Base-by-base conservation (phyloP, 352 stramenopile species). In the Pythium phragmitis region DNA sequence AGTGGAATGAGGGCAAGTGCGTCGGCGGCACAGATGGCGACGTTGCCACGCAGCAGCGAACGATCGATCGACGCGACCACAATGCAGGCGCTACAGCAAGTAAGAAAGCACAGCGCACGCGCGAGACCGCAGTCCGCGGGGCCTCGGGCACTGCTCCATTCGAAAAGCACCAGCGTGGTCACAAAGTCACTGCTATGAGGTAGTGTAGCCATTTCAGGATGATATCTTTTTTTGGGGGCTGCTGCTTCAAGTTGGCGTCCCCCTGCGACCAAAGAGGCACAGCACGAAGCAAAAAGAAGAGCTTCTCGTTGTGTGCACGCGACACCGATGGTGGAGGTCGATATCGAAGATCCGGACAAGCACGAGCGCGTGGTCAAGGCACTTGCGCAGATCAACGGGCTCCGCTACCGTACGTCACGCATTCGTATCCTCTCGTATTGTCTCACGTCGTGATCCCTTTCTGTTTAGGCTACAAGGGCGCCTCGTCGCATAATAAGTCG, bases 361-460 rank as follows among this genome's bases (percentile, higher is more conserved):
- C 82, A 91, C 53, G 71, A 82, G 57, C 80, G 82, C 45, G 82
- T 91, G 33, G 63, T 67, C 28, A 79, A 78, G 47, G 82, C 80
- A 28, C 77, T 91, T 13, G 80, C 88, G 58, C 82, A 91, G 60
- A 73, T 89, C 69, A 91, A 91, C 50, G 77, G 69, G 0, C 61
- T 91, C 3, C 75, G 75, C 67, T 89, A 91, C 57, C 77, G 82
- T 90, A 69, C 28, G 74, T 56, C 13, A 30, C 26, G 26, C 26
- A 30, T 30, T 30, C 26, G 26, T 30, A 30, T 30, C 26, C 26
- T 30, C 26, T 30, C 4, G 26, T 30, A 30, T 30, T 30, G 26
- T 50, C 19, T 26, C 45, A 50, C n/a, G 45, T 13, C 28, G 26
- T 13, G 11, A 21, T 30, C 11, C 7, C 9, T 55, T 23, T 43